Evolutionary conservation across 306 rosid genomes (phyloP), one percentile per base, ranked within the genome.

Genomic region (Quercus parvula): DNA sequence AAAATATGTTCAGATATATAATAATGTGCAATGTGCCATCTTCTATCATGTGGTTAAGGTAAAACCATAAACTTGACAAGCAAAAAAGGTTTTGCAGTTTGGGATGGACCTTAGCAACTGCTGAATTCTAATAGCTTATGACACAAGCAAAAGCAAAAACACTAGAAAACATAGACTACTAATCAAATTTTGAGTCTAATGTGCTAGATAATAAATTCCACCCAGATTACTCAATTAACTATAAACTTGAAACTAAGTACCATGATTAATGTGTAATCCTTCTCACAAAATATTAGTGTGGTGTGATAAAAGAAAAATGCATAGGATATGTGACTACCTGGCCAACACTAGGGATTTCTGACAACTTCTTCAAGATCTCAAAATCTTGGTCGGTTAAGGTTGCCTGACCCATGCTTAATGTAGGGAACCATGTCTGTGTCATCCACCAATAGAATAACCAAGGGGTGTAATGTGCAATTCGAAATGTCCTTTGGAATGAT

Each of bases 381-480:
- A 83, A 14, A 83, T 94, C 98, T 62, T 81, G 82, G 6, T 76
- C 31, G 35, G 75, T 20, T 68, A 80, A 83, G 71, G 74, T 10
- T 57, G 15, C 75, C 31, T 24, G 55, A 24, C 59, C 81, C 19
- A 56, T n/a, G 18, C 81, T 83, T 44, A 90, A 77, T 6, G 93
- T 56, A 80, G 94, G 86, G 82, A 92, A 88, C 91, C 91, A 87
- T 85, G 84, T 92, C 58, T 90, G 97, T 12, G 94, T 90, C 90
- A 87, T 88, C 96, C 96, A 94, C 97, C 96, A 86, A 66, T 94
- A 52, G 70, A 83, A 77, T 44, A 94, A 83, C 94, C 97, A 90
- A 81, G 98, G 96, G 14, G 89, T 75, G 52, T 87, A 64, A 86
- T 76, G 96, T 33, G 96, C 93, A 78, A 94, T 86, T 41, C 76